phyloP scores from a whole-genome alignment of 352 stramenopile species.

The Globisporangium acanthophoron region DNA sequence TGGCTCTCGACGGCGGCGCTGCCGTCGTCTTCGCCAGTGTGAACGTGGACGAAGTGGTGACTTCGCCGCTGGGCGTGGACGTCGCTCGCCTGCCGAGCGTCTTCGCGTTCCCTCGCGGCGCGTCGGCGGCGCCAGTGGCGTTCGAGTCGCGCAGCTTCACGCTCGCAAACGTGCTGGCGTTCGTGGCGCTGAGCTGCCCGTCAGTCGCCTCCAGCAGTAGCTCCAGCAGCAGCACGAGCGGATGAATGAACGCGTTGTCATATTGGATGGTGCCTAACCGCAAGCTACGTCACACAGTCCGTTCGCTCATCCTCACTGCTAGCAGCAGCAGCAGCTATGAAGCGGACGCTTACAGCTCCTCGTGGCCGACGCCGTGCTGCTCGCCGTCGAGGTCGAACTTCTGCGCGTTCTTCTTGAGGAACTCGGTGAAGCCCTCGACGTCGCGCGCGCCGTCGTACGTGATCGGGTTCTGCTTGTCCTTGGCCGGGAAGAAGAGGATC shows the following conservation, averaged over 20 bases:
- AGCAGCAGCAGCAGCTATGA: not conserved
- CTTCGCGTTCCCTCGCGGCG: slow-evolving; percentile 6
- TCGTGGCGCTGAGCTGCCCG: slow-evolving; percentile 4
- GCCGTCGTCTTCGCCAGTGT: slow-evolving; percentile 10
- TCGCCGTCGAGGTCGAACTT: slow-evolving; percentile 71
- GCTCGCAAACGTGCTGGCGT: slow-evolving; percentile 3
- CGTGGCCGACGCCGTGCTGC: slow-evolving; percentile 55
- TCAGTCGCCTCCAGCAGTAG: not conserved
- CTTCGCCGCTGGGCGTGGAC: not conserved
- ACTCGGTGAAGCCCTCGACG: slow-evolving; percentile 78
- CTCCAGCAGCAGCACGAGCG: not conserved
- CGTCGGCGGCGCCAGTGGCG: not conserved
- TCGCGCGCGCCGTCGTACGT: slow-evolving; percentile 83
- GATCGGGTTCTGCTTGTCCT: slow-evolving; percentile 84
- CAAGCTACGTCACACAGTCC: too few species aligned
- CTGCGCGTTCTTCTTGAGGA: slow-evolving; percentile 86
- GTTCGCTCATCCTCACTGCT: too few species aligned
- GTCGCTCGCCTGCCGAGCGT: slow-evolving; percentile 8
- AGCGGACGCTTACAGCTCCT: slow-evolving; percentile 37
- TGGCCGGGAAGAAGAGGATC: slow-evolving; percentile 92
- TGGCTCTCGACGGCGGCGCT: not conserved
- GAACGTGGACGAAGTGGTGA: slow-evolving; percentile 15
- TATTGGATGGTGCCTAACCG: too few species aligned
- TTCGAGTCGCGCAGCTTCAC: slow-evolving; percentile 7
- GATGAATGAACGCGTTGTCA: too few species aligned